Conservation (phyloP, 2,329 filamentous ascomycete genomes). For the Colletotrichum orchidophilum region DNA sequence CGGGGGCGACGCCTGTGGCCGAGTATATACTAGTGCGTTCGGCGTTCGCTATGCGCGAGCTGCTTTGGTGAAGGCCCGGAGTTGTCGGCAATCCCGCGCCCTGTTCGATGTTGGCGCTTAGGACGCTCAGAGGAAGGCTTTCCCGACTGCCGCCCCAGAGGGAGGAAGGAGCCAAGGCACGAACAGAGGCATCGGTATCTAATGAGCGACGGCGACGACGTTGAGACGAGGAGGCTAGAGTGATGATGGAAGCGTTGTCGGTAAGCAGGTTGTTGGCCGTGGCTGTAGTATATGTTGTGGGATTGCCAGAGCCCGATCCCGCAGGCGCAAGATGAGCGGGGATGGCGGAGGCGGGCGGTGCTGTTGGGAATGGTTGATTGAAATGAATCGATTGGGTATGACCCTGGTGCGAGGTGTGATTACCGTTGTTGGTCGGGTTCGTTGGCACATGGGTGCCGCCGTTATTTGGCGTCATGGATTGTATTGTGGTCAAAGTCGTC, state of each 20-base stretch:
- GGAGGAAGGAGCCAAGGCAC: conserved; percentile 83
- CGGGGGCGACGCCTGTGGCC: conserved; percentile 72
- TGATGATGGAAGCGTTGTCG: conserved; percentile 87
- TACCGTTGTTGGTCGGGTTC: conserved; percentile 47
- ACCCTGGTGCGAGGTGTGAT: conserved; percentile 45
- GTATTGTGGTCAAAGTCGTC: conserved; percentile 84
- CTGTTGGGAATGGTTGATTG: conserved; percentile 71
- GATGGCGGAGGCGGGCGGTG: conserved; percentile 75
- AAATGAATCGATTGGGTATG: conserved; percentile 66
- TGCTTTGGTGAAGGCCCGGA: conserved; percentile 63
- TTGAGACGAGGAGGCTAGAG: conserved; percentile 84
- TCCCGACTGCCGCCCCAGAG: conserved; percentile 85
- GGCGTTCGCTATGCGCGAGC: conserved; percentile 45
- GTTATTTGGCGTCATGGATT: conserved; percentile 69
- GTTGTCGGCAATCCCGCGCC: conserved; percentile 52
- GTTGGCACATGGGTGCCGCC: conserved; percentile 34
- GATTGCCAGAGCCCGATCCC: conserved; percentile 57
- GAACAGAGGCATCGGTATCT: conserved; percentile 86
- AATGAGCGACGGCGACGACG: conserved; percentile 79
- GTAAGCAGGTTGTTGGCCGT: conserved; percentile 85
- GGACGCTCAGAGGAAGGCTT: conserved; percentile 79
- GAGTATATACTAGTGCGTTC: conserved; percentile 88
- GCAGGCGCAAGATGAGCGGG: conserved; percentile 72
- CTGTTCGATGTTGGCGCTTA: conserved; percentile 75
- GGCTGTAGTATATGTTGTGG: conserved; percentile 78